Percentiles rank a stretch among this genome's conserved stretches.
phyloP scores from a whole-genome alignment of 768 basidiomycete species.

The Cantharellus anzutake region DNA sequence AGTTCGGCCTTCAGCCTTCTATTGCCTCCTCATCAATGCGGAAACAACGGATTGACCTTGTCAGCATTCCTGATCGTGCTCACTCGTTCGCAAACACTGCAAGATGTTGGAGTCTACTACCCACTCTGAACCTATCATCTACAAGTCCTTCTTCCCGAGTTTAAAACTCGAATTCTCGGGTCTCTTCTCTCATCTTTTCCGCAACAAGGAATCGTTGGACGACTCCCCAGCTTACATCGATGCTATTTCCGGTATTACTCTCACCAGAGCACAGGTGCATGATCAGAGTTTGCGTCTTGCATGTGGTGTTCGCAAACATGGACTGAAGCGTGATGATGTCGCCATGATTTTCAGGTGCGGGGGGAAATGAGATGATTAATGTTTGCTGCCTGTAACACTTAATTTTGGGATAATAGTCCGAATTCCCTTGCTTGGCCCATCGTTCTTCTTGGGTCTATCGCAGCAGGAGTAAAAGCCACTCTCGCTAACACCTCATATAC shows the following conservation, averaged over 20 bases:
- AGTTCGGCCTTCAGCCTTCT: too few relatives aligned
- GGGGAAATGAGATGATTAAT: neutral
- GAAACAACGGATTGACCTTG: neutral
- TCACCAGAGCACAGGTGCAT: neutral
- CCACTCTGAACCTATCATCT: neutral
- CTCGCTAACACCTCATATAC: conserved; percentile 12
- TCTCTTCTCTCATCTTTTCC: neutral
- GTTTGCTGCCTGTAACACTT: neutral
- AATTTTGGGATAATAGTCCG: conserved; percentile 3
- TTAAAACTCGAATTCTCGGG: too few relatives aligned
- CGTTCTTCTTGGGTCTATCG: conserved; percentile 6
- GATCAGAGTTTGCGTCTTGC: neutral
- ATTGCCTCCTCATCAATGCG: too few relatives aligned
- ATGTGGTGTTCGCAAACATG: conserved; percentile 1
- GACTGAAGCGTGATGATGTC: conserved; percentile 8
- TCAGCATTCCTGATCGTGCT: neutral
- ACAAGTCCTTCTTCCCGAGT: too few relatives aligned
- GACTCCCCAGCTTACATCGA: conserved; percentile 1
- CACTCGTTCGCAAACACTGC: neutral
- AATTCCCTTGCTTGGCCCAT: conserved; percentile 16
- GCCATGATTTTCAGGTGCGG: conserved; percentile 12
- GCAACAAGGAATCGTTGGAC: neutral
- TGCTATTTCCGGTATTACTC: neutral
- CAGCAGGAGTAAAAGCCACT: conserved; percentile 13
- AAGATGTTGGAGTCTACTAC: neutral